A percentile compares a stretch with the other conserved stretches of the same genome.
Evolutionary conservation across 305 asterid genomes (phyloP).

Genomic region (Fraxinus albicans): DNA sequence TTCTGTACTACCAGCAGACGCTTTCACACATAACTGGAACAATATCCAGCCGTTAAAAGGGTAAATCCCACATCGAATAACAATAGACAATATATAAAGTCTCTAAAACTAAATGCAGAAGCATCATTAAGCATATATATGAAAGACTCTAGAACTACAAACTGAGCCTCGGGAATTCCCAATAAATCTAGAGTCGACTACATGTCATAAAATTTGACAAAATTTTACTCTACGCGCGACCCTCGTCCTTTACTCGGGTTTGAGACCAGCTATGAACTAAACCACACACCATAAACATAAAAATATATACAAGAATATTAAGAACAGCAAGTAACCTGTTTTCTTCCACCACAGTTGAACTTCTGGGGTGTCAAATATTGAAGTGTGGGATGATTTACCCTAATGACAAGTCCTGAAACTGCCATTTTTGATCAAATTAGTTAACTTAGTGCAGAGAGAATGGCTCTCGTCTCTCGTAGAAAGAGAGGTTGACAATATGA

Average conservation of each 20-base stretch:
- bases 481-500: background rate
- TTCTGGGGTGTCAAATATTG: constrained; percentile 17
- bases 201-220: background rate
- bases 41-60: background rate
- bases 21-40: constrained; percentile 46
- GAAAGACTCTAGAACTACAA: background rate
- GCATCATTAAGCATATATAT: background rate
- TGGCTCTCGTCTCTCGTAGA: background rate
- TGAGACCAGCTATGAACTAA: background rate
- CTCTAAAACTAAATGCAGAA: too few species aligned
- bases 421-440: constrained; percentile 23
- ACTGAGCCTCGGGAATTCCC: background rate
- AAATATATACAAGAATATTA: background rate
- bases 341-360: constrained; percentile 22
- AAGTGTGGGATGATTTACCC: constrained; percentile 18
- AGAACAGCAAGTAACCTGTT: background rate
- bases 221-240: background rate
- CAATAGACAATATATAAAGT: background rate
- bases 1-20: constrained; percentile 37
- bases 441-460: background rate
- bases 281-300: background rate
- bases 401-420: constrained; percentile 29
- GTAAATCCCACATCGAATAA: background rate
- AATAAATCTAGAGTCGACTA: background rate
- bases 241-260: background rate